A percentile compares a stretch with the other conserved stretches of the same genome.
These are phyloP conservation scores for Pestalotiopsis sp. DNA, from an alignment of 2,329 filamentous ascomycete genomes.

Conservation along the genomic window DNA sequence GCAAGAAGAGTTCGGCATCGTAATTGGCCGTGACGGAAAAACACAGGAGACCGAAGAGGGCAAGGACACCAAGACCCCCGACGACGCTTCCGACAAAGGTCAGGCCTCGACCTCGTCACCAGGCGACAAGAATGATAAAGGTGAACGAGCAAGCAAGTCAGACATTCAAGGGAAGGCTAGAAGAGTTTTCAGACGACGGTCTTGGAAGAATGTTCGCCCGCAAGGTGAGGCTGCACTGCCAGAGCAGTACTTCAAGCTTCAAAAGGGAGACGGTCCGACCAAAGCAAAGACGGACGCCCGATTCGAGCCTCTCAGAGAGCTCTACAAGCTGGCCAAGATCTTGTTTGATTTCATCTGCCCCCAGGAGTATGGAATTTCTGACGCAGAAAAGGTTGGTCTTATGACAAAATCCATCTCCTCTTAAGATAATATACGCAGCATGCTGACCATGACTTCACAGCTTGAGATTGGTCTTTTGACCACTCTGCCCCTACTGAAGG, in stretches of 20 bases:
- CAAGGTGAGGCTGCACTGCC: slow-evolving; percentile 58
- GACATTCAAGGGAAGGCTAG: slow-evolving; percentile 41
- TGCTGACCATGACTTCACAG: slow-evolving; percentile 29
- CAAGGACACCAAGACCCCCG: slow-evolving; percentile 29
- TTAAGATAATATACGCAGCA: not conserved
- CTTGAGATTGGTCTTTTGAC: slow-evolving; percentile 97
- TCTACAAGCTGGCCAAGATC: slow-evolving; percentile 92
- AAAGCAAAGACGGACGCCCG: slow-evolving; percentile 83
- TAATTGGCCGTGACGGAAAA: slow-evolving; percentile 43
- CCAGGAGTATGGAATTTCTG: slow-evolving; percentile 95
- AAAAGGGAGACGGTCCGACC: slow-evolving; percentile 73
- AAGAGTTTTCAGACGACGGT: slow-evolving; percentile 62
- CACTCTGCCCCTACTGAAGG: slow-evolving; percentile 88
- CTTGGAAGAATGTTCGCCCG: slow-evolving; percentile 59
- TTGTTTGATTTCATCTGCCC: slow-evolving; percentile 98
- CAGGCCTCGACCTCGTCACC: slow-evolving; percentile 31
- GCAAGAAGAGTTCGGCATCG: slow-evolving; percentile 65
- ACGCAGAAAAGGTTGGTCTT: slow-evolving; percentile 73
- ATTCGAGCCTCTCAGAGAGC: slow-evolving; percentile 85
- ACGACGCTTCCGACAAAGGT: slow-evolving; percentile 45
- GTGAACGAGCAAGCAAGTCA: slow-evolving; percentile 28
- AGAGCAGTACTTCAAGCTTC: slow-evolving; percentile 87
- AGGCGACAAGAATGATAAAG: slow-evolving; percentile 27
- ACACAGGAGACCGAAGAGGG: slow-evolving; percentile 43
- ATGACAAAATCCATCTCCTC: not conserved